These are phyloP conservation scores for Ceratobasidium sp. DNA, from an alignment of 1,284 basidiomycete genomes.

Conservation along the genomic window DNA sequence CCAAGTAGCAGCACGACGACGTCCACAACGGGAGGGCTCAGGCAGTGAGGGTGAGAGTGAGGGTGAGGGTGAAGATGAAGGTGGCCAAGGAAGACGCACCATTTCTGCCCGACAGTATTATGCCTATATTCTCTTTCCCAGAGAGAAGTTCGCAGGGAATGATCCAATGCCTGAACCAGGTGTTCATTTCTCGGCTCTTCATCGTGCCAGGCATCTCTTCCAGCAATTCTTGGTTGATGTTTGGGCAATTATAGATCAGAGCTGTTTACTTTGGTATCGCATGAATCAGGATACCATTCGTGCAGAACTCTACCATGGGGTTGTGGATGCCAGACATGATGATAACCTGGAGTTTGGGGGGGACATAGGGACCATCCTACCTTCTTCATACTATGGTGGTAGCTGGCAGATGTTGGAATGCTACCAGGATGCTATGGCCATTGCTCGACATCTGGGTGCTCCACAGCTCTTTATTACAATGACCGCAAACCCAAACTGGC, in stretches of 20 bases:
- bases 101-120: constrained; percentile 41
- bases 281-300: constrained; percentile 57
- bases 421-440: constrained; percentile 60
- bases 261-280: constrained; percentile 49
- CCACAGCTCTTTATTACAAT: constrained; percentile 61
- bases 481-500: constrained; percentile 61
- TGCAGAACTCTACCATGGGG: constrained; percentile 55
- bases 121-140: constrained; percentile 54
- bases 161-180: neutral
- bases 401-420: constrained; percentile 57
- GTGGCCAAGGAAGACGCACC: neutral
- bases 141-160: constrained; percentile 24
- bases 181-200: constrained; percentile 51
- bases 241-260: constrained; percentile 52
- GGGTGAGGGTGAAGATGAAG: constrained; percentile 21
- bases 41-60: constrained; percentile 3
- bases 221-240: constrained; percentile 57
- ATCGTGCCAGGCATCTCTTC: constrained; percentile 57
- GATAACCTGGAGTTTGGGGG: constrained; percentile 51
- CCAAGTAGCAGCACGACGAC: neutral
- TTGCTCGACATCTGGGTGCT: constrained; percentile 53
- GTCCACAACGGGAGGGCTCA: too few relatives aligned
- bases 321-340: constrained; percentile 48
- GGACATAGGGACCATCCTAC: constrained; percentile 53
- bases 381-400: constrained; percentile 57